Percentiles rank a stretch among this genome's conserved stretches.
These are phyloP conservation scores for Wickerhamomyces rabaulensis DNA, from an alignment of 805 yeast species.

Conservation along the genomic window DNA sequence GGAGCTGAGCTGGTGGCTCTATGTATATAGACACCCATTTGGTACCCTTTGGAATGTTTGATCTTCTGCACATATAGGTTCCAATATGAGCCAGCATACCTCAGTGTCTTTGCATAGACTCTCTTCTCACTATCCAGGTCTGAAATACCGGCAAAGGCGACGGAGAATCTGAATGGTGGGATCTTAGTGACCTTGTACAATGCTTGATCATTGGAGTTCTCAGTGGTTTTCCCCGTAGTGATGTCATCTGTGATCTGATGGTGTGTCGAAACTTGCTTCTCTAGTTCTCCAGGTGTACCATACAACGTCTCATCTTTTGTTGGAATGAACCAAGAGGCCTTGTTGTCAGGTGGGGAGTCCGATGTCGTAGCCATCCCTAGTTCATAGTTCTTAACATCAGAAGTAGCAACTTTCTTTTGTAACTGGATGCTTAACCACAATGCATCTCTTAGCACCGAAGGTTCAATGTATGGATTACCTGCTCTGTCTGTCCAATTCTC, in stretches of 20 bases:
- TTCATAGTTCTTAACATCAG: slow-evolving; percentile 21
- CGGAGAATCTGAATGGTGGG: slow-evolving; percentile 52
- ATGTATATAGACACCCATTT: slow-evolving; percentile 53
- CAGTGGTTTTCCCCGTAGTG: slow-evolving; percentile 18
- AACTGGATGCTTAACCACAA: slow-evolving; percentile 44
- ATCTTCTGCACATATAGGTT: slow-evolving; percentile 49
- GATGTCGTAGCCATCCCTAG: slow-evolving; percentile 26
- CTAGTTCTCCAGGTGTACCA: slow-evolving; percentile 37
- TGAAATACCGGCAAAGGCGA: slow-evolving; percentile 45
- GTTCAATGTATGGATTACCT: slow-evolving; percentile 34
- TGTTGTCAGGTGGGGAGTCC: slow-evolving; percentile 25
- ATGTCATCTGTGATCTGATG: slow-evolving; percentile 16
- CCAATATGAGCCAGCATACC: slow-evolving; percentile 64
- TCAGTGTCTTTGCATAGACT: slow-evolving; percentile 45
- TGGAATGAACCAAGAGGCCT: slow-evolving; percentile 36
- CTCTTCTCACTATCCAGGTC: slow-evolving; percentile 40
- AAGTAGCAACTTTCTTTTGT: slow-evolving; percentile 33
- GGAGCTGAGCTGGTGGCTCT: slow-evolving; percentile 38
- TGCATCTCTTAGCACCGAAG: slow-evolving; percentile 37
- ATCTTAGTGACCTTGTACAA: slow-evolving; percentile 34
- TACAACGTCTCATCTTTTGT: slow-evolving; percentile 42
- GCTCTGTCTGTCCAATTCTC: slow-evolving; percentile 33
- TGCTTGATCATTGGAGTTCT: slow-evolving; percentile 7
- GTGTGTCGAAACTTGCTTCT: slow-evolving; percentile 23
- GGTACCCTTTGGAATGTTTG: slow-evolving; percentile 36